Evolutionary conservation across 805 yeast species (phyloP), one percentile per base, ranked within the genome.

Genomic region (Nakazawaea siamensis): DNA sequence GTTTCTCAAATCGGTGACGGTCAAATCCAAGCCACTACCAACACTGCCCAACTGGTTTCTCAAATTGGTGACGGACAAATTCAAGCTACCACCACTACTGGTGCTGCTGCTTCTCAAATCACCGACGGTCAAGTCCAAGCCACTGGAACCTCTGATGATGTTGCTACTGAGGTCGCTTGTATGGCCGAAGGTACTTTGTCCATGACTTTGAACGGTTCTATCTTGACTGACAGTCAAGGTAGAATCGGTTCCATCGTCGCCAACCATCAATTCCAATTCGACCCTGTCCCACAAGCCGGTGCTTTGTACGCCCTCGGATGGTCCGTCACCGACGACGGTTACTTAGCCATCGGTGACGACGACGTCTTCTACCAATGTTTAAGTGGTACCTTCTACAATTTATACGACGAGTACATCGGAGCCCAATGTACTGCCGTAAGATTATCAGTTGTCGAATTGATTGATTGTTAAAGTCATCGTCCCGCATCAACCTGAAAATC

Each of bases 211-310:
- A 57, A 63, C 25, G 62, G 50, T 15, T 58, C 75, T 45, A 50
- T 73, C 32, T 64, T 81, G 49, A 68, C 62, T 10, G 90, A 80
- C 50, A 52, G 68, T 24, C 45, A 62, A 42, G 81, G 81, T 31
- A 75, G 90, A 70, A 60, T 80, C 45, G 88, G 88, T 47, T 72
- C 86, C 33, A 78, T 80, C 59, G 90, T 80, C 48, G 77, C 87
- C 35, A 80, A 80, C 76, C 69, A 81, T 66, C 90, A 80, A 65
- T 76, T 78, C 70, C 85, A 77, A 62, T 77, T 76, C 52, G 84
- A 79, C 54, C 83, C 83, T 39, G 80, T 83, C 62, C 87, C 88
- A 52, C 90, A 80, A 67, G 84, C 81, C 23, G 83, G 82, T 58
- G 68, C 82, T 40, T 69, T 76, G 47, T 72, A 68, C 50, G 79